A percentile compares a stretch with the other conserved stretches of the same genome.
phyloP scores from a whole-genome alignment of 2,329 filamentous ascomycete genomes.

The Pseudogymnoascus sp. region DNA sequence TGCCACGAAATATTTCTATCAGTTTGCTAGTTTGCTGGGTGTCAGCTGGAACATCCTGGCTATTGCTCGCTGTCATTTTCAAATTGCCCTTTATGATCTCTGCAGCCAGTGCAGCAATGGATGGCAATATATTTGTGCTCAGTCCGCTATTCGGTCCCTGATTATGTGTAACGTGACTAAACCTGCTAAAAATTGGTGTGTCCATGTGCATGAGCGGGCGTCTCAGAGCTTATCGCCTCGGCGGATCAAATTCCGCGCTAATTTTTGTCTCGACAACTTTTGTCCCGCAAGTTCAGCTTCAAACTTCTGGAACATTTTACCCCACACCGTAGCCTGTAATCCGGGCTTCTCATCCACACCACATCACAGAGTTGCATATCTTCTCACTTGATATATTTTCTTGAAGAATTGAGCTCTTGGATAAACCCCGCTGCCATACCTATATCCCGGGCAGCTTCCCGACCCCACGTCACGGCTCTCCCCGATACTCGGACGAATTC shows the following conservation, averaged over 20 bases:
- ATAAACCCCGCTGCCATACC: background rate
- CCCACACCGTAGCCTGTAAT: slow-evolving; percentile 1
- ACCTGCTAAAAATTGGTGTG: background rate
- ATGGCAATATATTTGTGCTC: background rate
- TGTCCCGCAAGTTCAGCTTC: slow-evolving; percentile 7
- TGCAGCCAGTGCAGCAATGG: background rate
- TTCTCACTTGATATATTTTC: background rate
- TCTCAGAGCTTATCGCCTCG: slow-evolving; percentile 8
- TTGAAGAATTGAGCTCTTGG: slow-evolving; percentile 3
- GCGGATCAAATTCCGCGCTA: slow-evolving; percentile 7
- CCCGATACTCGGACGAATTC: slow-evolving; percentile 1
- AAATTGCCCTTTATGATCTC: background rate
- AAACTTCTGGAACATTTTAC: slow-evolving; percentile 8
- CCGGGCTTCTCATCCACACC: slow-evolving; percentile 2
- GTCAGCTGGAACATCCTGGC: background rate
- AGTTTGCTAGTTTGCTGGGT: background rate
- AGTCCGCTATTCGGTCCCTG: background rate
- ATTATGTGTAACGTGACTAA: background rate
- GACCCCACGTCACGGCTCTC: slow-evolving; percentile 4
- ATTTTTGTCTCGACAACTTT: slow-evolving; percentile 7
- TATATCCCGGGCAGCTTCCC: background rate
- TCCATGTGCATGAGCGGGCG: background rate
- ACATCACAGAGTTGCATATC: background rate
- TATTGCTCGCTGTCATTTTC: background rate
- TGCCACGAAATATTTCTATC: background rate